Conservation (phyloP, 345 rosid genomes). For the Citrus reticulata region DNA sequence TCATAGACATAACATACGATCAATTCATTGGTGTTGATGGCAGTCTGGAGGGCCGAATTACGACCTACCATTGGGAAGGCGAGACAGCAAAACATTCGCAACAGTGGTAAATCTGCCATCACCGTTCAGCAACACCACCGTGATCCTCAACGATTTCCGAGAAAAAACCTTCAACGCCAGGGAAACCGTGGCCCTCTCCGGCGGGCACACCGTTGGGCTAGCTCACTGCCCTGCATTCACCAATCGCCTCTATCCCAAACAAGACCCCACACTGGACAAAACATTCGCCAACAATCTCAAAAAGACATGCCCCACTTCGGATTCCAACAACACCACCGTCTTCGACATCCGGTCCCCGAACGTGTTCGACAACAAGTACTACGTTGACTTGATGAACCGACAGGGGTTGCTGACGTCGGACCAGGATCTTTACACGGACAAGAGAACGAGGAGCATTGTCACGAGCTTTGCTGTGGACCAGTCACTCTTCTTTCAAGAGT, state of each 20-base stretch:
- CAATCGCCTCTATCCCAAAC: conserved; percentile 65
- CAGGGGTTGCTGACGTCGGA: conserved; percentile 84
- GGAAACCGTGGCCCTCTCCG: conserved; percentile 83
- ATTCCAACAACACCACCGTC: conserved; percentile 42
- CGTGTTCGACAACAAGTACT: conserved; percentile 81
- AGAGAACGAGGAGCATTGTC: conserved; percentile 55
- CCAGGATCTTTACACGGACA: conserved; percentile 68
- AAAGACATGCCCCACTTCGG: conserved; percentile 41
- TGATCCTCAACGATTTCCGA: conserved; percentile 41
- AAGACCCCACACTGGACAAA: conserved; percentile 70
- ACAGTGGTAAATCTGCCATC: conserved; percentile 50
- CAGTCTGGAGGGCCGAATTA: conserved; percentile 88
- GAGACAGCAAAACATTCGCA: conserved; percentile 63
- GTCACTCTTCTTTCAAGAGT: conserved; percentile 60
- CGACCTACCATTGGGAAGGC: conserved; percentile 62
- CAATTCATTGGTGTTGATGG: neutral
- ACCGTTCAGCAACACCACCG: conserved; percentile 35
- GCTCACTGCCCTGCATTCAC: conserved; percentile 63
- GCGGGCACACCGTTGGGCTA: conserved; percentile 84
- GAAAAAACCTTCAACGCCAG: conserved; percentile 48
- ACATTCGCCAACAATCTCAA: conserved; percentile 56
- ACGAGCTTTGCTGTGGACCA: conserved; percentile 55
- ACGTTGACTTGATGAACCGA: conserved; percentile 69
- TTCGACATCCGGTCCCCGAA: conserved; percentile 63
- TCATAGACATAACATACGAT: neutral